Percentiles rank a stretch among this genome's conserved stretches.
Conservation (phyloP, 2,329 filamentous ascomycete species). For the Xylaria sp. region DNA sequence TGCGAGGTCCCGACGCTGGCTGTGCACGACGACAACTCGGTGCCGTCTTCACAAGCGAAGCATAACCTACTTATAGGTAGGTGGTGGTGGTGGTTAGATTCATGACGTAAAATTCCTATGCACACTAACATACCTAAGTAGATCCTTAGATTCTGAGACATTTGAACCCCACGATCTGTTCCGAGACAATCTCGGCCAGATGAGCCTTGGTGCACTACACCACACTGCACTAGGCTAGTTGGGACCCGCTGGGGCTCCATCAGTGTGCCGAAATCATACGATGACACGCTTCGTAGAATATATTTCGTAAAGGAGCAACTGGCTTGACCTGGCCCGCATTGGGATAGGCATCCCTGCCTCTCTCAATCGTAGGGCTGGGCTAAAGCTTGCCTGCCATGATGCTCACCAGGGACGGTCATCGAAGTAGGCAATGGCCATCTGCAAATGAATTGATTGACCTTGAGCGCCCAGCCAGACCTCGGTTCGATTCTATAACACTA, state of each 20-base stretch:
- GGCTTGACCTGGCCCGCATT: slow-evolving; percentile 8
- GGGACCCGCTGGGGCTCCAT: slow-evolving; percentile 9
- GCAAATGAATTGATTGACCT: not conserved
- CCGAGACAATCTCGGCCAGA: slow-evolving; percentile 8
- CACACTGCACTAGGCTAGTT: not conserved
- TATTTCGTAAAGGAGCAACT: slow-evolving; percentile 10
- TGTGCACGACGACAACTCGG: not conserved
- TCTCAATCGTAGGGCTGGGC: slow-evolving; percentile 32
- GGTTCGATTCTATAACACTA: not conserved
- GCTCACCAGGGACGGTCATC: not conserved
- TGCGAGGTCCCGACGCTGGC: not conserved
- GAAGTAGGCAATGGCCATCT: not conserved
- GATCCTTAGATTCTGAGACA: slow-evolving; percentile 5
- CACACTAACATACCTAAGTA: not conserved
- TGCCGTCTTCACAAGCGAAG: not conserved
- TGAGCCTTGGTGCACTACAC: not conserved
- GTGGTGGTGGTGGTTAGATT: not conserved
- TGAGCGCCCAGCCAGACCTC: not conserved
- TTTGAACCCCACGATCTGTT: slow-evolving; percentile 16
- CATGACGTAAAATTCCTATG: not conserved
- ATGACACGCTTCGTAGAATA: slow-evolving; percentile 19
- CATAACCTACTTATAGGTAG: not conserved
- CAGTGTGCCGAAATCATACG: slow-evolving; percentile 25
- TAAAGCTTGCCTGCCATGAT: slow-evolving; percentile 1
- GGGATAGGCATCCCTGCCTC: slow-evolving; percentile 21